Conservation (phyloP, 2,329 filamentous ascomycete species). For the Hypoxylon sp. region DNA sequence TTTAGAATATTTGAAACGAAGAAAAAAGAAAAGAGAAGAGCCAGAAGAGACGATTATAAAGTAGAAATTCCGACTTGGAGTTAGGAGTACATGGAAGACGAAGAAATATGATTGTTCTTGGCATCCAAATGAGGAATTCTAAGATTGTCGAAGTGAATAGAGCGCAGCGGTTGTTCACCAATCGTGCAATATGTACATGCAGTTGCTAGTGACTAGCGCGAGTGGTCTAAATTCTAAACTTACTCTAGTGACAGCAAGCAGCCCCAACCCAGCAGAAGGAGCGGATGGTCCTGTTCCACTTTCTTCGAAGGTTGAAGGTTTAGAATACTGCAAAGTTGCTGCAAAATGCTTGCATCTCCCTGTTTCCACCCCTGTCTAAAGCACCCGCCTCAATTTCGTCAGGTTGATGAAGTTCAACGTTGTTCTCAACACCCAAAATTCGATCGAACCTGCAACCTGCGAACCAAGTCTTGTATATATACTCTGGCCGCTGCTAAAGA, state of each 20-base stretch:
- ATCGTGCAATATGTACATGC: background rate
- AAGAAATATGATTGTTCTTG: background rate
- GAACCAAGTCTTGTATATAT: background rate
- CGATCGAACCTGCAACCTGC: no score
- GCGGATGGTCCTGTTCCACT: background rate
- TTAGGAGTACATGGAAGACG: background rate
- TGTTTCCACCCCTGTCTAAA: constrained; percentile 14
- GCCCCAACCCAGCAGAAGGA: constrained; percentile 1
- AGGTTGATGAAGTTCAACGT: constrained; percentile 37
- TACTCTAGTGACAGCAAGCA: constrained; percentile 10
- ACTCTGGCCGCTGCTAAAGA: background rate
- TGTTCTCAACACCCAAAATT: background rate
- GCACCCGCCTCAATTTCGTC: constrained; percentile 35
- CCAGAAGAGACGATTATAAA: background rate
- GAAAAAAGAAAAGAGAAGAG: background rate
- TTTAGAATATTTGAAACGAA: background rate
- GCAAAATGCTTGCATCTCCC: background rate
- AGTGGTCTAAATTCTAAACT: background rate
- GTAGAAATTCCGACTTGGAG: background rate
- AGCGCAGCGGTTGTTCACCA: background rate
- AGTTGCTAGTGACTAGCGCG: background rate
- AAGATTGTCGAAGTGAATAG: background rate
- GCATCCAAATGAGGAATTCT: background rate
- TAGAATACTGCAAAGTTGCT: background rate
- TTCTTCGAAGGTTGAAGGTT: constrained; percentile 5